Evolutionary conservation across 306 rosid species (phyloP).

Genomic region (Cucurbita moschata): DNA sequence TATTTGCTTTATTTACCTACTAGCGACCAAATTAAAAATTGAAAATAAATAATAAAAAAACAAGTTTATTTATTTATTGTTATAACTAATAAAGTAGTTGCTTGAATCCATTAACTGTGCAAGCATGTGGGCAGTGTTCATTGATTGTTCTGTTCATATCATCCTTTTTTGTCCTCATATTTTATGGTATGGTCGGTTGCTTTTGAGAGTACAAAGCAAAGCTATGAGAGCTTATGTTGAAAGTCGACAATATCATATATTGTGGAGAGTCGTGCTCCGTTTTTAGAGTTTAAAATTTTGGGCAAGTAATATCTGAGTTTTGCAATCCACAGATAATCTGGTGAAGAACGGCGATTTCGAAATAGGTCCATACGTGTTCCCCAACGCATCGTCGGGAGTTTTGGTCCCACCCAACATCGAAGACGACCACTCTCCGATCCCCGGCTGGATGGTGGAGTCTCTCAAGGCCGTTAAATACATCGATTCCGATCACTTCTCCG

Average conservation of each 20-base stretch:
- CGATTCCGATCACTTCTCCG: conserved; percentile 66
- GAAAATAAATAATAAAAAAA: no score
- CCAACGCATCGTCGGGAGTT: conserved; percentile 78
- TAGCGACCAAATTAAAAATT: no score
- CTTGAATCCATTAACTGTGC: neutral
- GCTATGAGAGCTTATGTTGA: no score
- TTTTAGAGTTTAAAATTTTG: neutral
- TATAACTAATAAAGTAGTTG: neutral
- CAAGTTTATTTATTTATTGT: no score
- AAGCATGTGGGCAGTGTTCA: neutral
- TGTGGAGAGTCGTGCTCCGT: neutral
- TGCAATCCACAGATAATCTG: conserved; percentile 38
- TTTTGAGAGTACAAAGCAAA: no score
- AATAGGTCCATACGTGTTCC: conserved; percentile 72
- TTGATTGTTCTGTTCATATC: neutral
- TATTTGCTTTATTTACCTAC: no score
- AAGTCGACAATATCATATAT: no score
- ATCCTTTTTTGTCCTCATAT: neutral
- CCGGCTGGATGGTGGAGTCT: conserved; percentile 98
- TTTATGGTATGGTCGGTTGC: neutral
- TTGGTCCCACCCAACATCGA: conserved; percentile 87
- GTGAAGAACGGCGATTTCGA: conserved; percentile 75
- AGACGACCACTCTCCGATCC: conserved; percentile 83
- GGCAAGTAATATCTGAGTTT: neutral
- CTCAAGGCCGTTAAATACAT: conserved; percentile 90